A percentile compares a stretch with the other conserved stretches of the same genome.
These are phyloP conservation scores for Symbiotaphrina buchneri DNA, from an alignment of 495 filamentous ascomycete species.

Conservation along the genomic window DNA sequence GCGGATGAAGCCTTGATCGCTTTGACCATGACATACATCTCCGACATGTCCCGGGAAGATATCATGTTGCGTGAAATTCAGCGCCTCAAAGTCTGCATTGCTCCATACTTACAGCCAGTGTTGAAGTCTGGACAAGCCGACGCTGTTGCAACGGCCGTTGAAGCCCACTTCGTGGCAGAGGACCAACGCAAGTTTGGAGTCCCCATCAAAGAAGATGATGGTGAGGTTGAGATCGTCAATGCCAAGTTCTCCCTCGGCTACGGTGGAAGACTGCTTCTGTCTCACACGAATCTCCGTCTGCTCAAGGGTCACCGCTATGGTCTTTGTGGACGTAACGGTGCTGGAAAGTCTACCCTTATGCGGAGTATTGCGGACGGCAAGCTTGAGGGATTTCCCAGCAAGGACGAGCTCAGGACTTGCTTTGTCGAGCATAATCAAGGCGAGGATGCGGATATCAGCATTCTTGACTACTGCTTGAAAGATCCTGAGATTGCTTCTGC, in stretches of 20 bases:
- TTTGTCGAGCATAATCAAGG: slow-evolving; percentile 99
- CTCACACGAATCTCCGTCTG: slow-evolving; percentile 84
- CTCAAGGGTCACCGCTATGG: slow-evolving; percentile 94
- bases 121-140: slow-evolving; percentile 22
- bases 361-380: slow-evolving; percentile 86
- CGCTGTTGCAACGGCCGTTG: slow-evolving; percentile 37
- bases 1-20: slow-evolving; percentile 41
- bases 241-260: slow-evolving; percentile 95
- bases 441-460: slow-evolving; percentile 87
- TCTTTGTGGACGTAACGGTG: slow-evolving; percentile 88
- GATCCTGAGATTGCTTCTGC: slow-evolving; percentile 61
- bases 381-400: slow-evolving; percentile 87
- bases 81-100: slow-evolving; percentile 41
- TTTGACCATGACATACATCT: slow-evolving; percentile 48
- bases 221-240: slow-evolving; percentile 86
- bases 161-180: slow-evolving; percentile 53
- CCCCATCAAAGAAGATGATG: slow-evolving; percentile 66
- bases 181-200: slow-evolving; percentile 73
- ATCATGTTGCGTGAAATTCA: slow-evolving; percentile 61
- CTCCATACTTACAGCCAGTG: slow-evolving; percentile 54
- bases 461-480: slow-evolving; percentile 73
- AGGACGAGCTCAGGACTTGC: slow-evolving; percentile 77
- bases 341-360: slow-evolving; percentile 97
- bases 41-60: slow-evolving; percentile 73
- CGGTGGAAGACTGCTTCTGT: slow-evolving; percentile 92